phyloP scores from a whole-genome alignment of 192 early-diverging fungal species.

The Allomyces macrogynus region DNA sequence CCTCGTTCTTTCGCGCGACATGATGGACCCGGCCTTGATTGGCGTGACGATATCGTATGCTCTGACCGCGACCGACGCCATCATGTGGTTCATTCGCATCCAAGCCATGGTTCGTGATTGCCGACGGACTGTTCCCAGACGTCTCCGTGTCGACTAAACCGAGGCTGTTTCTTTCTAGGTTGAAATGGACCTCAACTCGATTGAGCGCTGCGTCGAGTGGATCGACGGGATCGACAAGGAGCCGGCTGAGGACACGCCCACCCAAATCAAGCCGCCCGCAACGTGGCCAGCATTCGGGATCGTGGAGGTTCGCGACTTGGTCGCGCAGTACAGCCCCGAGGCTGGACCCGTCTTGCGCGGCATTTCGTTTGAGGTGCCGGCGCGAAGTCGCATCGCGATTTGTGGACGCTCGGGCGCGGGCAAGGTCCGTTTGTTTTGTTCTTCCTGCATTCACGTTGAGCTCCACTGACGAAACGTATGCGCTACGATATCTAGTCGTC shows the following conservation, averaged over 20 bases:
- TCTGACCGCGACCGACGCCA: conserved; percentile 55
- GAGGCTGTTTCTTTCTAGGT: too few species aligned
- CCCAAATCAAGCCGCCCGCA: too few species aligned
- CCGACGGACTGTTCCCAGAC: too few species aligned
- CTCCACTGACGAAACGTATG: too few species aligned
- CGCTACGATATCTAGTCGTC: conserved; percentile 16
- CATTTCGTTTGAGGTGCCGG: conserved; percentile 45
- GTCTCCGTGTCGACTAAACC: too few species aligned
- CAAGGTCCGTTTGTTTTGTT: conserved; percentile 15
- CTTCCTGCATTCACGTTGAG: too few species aligned
- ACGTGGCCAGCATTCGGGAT: conserved; percentile 49
- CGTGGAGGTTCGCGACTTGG: conserved; percentile 44
- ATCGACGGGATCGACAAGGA: too few species aligned
- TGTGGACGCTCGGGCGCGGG: conserved; percentile 78
- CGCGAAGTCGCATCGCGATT: conserved; percentile 68
- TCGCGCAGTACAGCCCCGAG: conserved; percentile 57
- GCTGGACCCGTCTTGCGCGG: conserved; percentile 50
- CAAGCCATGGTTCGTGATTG: conserved; percentile 42
- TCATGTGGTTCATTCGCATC: conserved; percentile 64
- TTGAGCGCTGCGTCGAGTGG: too few species aligned
- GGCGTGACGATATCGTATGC: conserved; percentile 72
- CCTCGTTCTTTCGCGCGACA: conserved; percentile 26
- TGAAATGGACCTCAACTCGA: too few species aligned
- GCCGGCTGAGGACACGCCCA: too few species aligned
- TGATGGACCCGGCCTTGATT: conserved; percentile 64